A percentile compares a stretch with the other conserved stretches of the same genome.
These are phyloP conservation scores for Wilcoxina mikolae DNA, from an alignment of 495 filamentous ascomycete genomes.

Conservation along the genomic window DNA sequence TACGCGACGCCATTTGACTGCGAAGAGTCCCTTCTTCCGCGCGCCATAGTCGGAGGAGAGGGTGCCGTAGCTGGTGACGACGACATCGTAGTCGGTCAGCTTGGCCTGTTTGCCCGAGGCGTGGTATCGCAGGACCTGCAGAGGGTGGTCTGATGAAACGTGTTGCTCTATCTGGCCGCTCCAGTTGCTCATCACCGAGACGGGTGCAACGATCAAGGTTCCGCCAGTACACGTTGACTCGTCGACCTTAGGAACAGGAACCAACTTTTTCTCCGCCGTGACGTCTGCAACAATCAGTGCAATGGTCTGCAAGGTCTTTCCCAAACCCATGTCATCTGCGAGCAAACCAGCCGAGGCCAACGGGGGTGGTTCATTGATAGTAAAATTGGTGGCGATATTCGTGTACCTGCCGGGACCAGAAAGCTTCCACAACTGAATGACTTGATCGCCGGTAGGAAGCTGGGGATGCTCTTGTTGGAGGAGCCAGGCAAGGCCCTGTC, in stretches of 20 bases:
- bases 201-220: constrained; percentile 61
- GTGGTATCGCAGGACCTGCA: constrained; percentile 64
- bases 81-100: constrained; percentile 45
- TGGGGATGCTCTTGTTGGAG: constrained; percentile 55
- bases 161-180: constrained; percentile 65
- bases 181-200: constrained; percentile 91
- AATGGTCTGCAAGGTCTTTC: constrained; percentile 83
- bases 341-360: constrained; percentile 72
- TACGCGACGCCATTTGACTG: constrained; percentile 61
- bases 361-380: constrained; percentile 39
- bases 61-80: constrained; percentile 66
- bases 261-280: neutral
- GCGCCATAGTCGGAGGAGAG: constrained; percentile 32
- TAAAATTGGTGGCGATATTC: constrained; percentile 67
- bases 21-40: constrained; percentile 38
- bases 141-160: constrained; percentile 41
- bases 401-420: constrained; percentile 38
- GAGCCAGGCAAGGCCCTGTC: constrained; percentile 65
- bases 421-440: constrained; percentile 72
- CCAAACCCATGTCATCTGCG: constrained; percentile 89
- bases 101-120: constrained; percentile 41
- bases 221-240: constrained; percentile 25
- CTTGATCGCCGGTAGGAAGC: constrained; percentile 47
- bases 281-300: constrained; percentile 55
- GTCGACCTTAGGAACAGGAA: constrained; percentile 23